Evolutionary conservation across 2,329 filamentous ascomycete species (phyloP).

Genomic region (Beauveria asiatica): DNA sequence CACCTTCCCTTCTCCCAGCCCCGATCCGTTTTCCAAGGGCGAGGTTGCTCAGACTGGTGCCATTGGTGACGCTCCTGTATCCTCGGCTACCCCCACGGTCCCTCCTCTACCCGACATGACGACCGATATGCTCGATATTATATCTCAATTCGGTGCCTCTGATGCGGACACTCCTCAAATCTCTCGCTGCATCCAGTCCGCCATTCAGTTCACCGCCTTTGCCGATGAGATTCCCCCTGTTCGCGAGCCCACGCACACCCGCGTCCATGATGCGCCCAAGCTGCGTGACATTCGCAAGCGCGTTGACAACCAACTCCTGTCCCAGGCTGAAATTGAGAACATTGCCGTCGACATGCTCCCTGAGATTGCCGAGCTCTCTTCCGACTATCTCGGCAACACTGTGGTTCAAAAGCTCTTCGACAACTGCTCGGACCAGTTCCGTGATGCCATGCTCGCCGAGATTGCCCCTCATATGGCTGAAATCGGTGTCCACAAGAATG

Average conservation of each 20-base stretch:
- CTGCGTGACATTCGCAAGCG: conserved; percentile 93
- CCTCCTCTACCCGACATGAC: conserved; percentile 70
- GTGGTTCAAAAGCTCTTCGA: conserved; percentile 99
- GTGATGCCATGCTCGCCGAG: conserved; percentile 81
- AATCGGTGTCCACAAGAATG: conserved; percentile 98
- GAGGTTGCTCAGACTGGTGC: conserved; percentile 31
- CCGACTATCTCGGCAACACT: conserved; percentile 95
- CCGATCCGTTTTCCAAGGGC: conserved; percentile 65
- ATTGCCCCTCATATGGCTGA: conserved; percentile 90
- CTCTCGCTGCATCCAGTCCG: conserved; percentile 61
- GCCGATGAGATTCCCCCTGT: conserved; percentile 81
- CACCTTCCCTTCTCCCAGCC: conserved; percentile 82
- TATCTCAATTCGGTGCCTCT: conserved; percentile 77
- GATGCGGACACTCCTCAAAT: conserved; percentile 71
- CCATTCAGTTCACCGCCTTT: conserved; percentile 66
- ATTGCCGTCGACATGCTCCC: conserved; percentile 92
- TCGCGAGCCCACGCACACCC: conserved; percentile 77
- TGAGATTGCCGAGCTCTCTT: conserved; percentile 88
- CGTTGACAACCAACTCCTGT: conserved; percentile 89
- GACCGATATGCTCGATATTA: conserved; percentile 76
- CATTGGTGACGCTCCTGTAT: conserved; percentile 29
- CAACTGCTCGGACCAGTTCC: conserved; percentile 81
- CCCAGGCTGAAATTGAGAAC: conserved; percentile 79
- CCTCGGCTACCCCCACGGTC: conserved; percentile 49
- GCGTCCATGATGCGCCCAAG: conserved; percentile 88